Conservation (phyloP, 2,329 filamentous ascomycete genomes). For the Lasiodiplodia sp. region DNA sequence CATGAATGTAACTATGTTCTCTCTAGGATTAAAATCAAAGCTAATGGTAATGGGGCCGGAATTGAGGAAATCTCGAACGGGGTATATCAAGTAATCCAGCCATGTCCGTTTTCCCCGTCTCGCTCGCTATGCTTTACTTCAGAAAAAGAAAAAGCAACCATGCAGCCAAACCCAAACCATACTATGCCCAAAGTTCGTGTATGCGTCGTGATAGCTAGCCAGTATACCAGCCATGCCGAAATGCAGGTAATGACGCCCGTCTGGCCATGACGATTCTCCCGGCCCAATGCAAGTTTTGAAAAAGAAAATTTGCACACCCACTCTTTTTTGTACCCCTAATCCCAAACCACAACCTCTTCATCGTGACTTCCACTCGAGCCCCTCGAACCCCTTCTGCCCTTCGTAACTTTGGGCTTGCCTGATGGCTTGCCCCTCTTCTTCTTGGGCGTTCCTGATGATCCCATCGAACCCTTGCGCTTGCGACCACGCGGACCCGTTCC, state of each 20-base stretch:
- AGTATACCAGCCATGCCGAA: background rate
- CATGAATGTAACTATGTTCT: background rate
- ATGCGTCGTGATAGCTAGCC: conserved; percentile 1
- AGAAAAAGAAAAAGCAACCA: background rate
- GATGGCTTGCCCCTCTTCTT: conserved; percentile 35
- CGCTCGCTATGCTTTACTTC: conserved; percentile 18
- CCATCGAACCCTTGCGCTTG: conserved; percentile 53
- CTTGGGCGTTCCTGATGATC: conserved; percentile 43
- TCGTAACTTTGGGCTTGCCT: conserved; percentile 16
- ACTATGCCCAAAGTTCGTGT: background rate
- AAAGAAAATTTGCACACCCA: background rate
- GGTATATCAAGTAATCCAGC: conserved; percentile 29
- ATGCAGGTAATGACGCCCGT: background rate
- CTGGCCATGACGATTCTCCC: background rate
- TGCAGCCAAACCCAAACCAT: background rate
- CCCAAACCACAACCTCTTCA: conserved; percentile 10
- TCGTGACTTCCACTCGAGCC: conserved; percentile 19
- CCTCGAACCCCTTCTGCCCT: conserved; percentile 8
- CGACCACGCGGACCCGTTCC: conserved; percentile 46
- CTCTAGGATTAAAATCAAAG: conserved; percentile 1
- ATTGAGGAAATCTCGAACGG: conserved; percentile 6
- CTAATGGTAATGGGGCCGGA: background rate
- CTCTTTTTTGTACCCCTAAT: background rate
- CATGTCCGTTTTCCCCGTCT: conserved; percentile 1
- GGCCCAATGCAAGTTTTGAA: background rate